Evolutionary conservation across 1,139 yeast genomes (phyloP).

Genomic region (Saccharomyces pastorianus): DNA sequence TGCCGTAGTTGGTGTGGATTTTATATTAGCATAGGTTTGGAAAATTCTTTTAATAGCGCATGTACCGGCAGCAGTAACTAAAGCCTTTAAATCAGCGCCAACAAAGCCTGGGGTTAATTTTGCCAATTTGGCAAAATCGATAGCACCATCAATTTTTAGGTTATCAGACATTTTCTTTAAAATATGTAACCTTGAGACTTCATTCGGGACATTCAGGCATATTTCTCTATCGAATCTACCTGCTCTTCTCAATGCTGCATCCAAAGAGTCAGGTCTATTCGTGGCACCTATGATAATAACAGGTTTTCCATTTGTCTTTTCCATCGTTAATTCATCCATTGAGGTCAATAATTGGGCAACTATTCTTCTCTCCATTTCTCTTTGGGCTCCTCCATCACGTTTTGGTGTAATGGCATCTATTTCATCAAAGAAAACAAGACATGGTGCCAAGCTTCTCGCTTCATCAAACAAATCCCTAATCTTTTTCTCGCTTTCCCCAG

Average conservation of each 20-base stretch:
- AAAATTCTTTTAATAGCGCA: conserved; percentile 90
- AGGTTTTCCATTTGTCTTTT: conserved; percentile 85
- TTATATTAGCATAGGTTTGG: conserved; percentile 30
- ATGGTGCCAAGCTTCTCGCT: conserved; percentile 84
- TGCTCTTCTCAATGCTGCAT: conserved; percentile 91
- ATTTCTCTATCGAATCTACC: conserved; percentile 96
- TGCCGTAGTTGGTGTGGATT: not conserved
- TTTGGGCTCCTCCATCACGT: conserved; percentile 87
- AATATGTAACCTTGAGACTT: conserved; percentile 69
- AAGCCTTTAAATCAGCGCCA: conserved; percentile 92
- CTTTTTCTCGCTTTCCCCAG: conserved; percentile 97
- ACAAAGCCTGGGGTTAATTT: conserved; percentile 96
- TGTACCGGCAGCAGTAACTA: conserved; percentile 92
- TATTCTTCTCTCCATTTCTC: conserved; percentile 96
- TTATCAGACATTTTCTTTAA: conserved; percentile 61
- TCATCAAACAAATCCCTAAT: conserved; percentile 89
- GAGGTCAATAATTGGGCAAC: conserved; percentile 92
- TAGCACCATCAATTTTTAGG: conserved; percentile 59
- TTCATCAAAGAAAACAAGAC: conserved; percentile 87
- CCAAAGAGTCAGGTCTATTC: conserved; percentile 91
- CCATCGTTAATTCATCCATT: conserved; percentile 84
- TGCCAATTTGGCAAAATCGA: conserved; percentile 68
- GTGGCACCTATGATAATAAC: conserved; percentile 96
- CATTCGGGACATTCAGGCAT: conserved; percentile 86
- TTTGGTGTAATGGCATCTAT: conserved; percentile 98